Conservation (phyloP, 495 filamentous ascomycete species). For the Aspergillus sparsus region DNA sequence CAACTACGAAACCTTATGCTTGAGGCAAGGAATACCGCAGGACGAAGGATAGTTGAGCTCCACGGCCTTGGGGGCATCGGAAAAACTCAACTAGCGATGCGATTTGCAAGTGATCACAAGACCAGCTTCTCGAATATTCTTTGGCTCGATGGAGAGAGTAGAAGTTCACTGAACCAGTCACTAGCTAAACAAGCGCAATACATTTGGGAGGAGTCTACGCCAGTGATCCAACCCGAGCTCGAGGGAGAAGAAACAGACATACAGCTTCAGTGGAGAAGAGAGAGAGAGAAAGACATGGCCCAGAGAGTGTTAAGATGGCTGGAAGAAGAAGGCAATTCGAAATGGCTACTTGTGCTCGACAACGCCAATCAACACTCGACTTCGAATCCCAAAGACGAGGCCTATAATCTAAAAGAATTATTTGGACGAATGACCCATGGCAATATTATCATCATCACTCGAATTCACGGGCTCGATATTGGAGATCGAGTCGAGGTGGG, state of each 20-base stretch:
- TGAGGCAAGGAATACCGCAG: neutral
- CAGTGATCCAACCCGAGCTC: no score
- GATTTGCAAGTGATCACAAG: neutral
- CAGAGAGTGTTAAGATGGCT: neutral
- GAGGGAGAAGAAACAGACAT: no score
- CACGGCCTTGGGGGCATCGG: constrained; percentile 34
- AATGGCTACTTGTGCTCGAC: constrained; percentile 3
- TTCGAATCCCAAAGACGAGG: neutral
- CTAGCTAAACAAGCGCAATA: neutral
- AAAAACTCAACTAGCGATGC: constrained; percentile 33
- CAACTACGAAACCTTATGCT: neutral
- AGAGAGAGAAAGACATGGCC: neutral
- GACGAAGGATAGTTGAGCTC: constrained; percentile 7
- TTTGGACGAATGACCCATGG: neutral
- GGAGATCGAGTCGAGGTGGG: neutral
- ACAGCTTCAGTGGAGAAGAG: neutral
- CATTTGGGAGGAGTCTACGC: neutral
- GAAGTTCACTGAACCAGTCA: neutral
- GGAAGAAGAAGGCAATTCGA: neutral
- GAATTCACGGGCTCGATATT: neutral
- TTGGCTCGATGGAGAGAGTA: neutral
- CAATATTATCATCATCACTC: neutral
- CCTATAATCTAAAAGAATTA: neutral
- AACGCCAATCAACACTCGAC: neutral
- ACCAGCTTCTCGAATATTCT: neutral